A percentile compares a stretch with the other conserved stretches of the same genome.
Conservation (phyloP, 495 filamentous ascomycete genomes). For the Penicillium subrubescens region DNA sequence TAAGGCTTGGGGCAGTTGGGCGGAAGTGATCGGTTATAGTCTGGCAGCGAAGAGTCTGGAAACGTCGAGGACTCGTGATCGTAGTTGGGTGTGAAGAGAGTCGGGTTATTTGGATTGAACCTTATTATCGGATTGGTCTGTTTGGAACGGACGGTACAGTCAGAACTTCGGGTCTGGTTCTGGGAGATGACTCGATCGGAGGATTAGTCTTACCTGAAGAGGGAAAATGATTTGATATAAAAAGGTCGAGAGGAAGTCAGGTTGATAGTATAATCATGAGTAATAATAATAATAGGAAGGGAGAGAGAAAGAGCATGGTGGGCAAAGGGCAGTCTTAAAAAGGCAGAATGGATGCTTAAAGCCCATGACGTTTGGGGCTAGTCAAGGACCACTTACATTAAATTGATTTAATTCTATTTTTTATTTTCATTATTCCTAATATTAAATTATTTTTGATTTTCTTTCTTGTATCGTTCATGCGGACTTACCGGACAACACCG, state of each 20-base stretch:
- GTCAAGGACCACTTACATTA: neutral
- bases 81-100: conserved; percentile 1
- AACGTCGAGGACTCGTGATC: conserved; percentile 35
- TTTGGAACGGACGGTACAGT: neutral
- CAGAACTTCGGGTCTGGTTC: conserved; percentile 22
- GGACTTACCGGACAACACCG: neutral
- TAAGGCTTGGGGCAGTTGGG: neutral
- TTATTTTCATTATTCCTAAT: neutral
- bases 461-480: neutral
- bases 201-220: conserved; percentile 15
- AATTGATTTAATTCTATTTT: neutral
- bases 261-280: conserved; percentile 21
- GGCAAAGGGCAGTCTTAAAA: conserved; percentile 20
- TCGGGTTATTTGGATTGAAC: conserved; percentile 19
- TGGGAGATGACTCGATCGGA: conserved; percentile 26
- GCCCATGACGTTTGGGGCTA: conserved; percentile 19
- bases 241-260: neutral
- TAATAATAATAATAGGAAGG: conserved; percentile 11
- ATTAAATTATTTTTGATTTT: neutral
- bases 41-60: conserved; percentile 38
- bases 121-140: conserved; percentile 18
- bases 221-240: neutral
- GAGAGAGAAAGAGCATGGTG: conserved; percentile 3
- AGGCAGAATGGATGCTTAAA: conserved; percentile 5
- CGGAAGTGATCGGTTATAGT: conserved; percentile 6